A percentile compares a stretch with the other conserved stretches of the same genome.
phyloP scores from a whole-genome alignment of 306 rosid species.

The Mimosa bimucronata region DNA sequence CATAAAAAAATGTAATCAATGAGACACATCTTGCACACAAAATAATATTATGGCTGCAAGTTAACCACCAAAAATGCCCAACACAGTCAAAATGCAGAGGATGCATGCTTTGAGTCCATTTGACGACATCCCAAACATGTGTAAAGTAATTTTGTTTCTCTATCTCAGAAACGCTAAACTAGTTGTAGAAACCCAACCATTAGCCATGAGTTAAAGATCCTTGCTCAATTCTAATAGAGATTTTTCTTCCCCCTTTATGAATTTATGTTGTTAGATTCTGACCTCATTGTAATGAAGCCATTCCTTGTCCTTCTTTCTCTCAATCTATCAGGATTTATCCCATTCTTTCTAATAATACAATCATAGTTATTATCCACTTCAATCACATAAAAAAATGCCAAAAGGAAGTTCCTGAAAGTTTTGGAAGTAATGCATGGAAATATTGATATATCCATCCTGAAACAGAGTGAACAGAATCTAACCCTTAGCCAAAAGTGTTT shows the following conservation, averaged over 20 bases:
- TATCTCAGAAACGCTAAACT: not conserved
- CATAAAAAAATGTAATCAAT: not conserved
- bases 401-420: not conserved
- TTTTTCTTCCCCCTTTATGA: no score
- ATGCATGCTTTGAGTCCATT: not conserved
- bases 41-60: not conserved
- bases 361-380: not conserved
- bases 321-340: no score
- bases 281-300: no score
- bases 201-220: not conserved
- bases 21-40: not conserved
- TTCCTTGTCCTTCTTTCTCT: no score
- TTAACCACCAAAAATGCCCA: not conserved
- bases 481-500: not conserved
- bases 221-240: no score
- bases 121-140: not conserved
- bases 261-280: no score
- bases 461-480: not conserved
- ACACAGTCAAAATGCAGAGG: not conserved
- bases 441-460: constrained; percentile 1
- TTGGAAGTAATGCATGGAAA: not conserved
- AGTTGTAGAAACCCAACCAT: constrained; percentile 11
- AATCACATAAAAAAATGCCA: constrained; percentile 3
- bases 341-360: not conserved
- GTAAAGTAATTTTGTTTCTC: not conserved